A percentile compares a stretch with the other conserved stretches of the same genome.
These are phyloP conservation scores for Petunia hybrid DNA, from an alignment of 305 asterid species.

Conservation along the genomic window DNA sequence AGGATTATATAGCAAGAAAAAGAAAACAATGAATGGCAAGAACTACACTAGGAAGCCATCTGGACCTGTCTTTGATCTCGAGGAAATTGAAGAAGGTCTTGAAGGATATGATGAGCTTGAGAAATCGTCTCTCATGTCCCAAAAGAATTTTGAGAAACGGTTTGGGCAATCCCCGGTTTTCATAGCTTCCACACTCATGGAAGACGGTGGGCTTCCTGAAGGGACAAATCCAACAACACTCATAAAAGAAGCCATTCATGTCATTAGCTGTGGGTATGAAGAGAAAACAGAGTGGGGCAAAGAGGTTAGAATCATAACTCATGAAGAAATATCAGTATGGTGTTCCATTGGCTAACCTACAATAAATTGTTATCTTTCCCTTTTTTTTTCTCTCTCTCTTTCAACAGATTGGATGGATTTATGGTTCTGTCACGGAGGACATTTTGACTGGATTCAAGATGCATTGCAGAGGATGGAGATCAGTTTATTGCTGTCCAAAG, in stretches of 20 bases:
- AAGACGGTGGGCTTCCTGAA: constrained; percentile 81
- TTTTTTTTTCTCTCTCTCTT: not conserved
- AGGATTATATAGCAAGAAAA: constrained; percentile 59
- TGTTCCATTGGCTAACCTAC: not conserved
- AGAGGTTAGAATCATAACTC: constrained; percentile 54
- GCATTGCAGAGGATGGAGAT: constrained; percentile 89
- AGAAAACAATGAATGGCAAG: constrained; percentile 66
- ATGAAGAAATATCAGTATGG: not conserved
- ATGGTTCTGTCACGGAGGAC: constrained; percentile 84
- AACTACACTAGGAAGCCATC: constrained; percentile 63
- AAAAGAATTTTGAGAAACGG: constrained; percentile 76
- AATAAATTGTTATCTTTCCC: constrained; percentile 24
- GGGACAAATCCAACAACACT: constrained; percentile 66
- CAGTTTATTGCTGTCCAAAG: constrained; percentile 74
- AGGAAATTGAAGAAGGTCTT: constrained; percentile 87
- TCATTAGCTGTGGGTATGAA: constrained; percentile 84
- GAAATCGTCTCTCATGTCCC: constrained; percentile 88
- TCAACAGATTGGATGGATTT: constrained; percentile 87
- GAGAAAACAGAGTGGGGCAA: constrained; percentile 95
- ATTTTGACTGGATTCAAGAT: constrained; percentile 87
- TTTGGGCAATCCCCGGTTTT: constrained; percentile 86
- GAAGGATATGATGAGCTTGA: constrained; percentile 90
- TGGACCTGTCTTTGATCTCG: constrained; percentile 67
- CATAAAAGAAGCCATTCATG: constrained; percentile 88
- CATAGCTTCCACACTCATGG: constrained; percentile 77